phyloP scores from a whole-genome alignment of 805 yeast genomes.

The Candida pseudoglaebosa region DNA sequence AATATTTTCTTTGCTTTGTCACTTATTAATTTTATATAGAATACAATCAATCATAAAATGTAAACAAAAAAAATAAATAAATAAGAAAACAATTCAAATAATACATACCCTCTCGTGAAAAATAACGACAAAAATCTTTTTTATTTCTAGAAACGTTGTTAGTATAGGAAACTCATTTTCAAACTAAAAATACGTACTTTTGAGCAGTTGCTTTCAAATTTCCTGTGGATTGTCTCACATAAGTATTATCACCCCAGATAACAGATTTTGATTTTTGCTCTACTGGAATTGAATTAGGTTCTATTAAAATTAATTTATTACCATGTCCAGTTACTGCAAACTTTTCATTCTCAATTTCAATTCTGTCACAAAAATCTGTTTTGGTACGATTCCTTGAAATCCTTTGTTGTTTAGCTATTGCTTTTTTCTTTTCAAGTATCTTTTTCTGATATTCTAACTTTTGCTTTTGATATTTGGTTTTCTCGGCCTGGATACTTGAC shows the following conservation, averaged over 20 bases:
- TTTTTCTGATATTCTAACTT: neutral
- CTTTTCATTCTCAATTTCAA: conserved; percentile 35
- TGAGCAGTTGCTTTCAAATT: conserved; percentile 13
- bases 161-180: neutral
- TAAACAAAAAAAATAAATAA: no score
- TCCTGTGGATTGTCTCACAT: conserved; percentile 24
- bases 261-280: conserved; percentile 13
- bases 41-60: neutral
- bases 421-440: neutral
- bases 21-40: no score
- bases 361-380: conserved; percentile 45
- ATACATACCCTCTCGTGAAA: conserved; percentile 36
- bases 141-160: neutral
- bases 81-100: neutral
- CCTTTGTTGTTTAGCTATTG: conserved; percentile 12
- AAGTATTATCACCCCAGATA: conserved; percentile 29
- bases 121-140: conserved; percentile 24
- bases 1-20: no score
- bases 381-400: conserved; percentile 27
- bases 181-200: conserved; percentile 3
- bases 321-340: conserved; percentile 43
- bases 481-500: conserved; percentile 1
- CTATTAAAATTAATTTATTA: conserved; percentile 26
- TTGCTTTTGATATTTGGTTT: conserved; percentile 2
- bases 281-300: conserved; percentile 25